These are phyloP conservation scores for Pythium utonaiense DNA, from an alignment of 352 stramenopile species.

Conservation along the genomic window DNA sequence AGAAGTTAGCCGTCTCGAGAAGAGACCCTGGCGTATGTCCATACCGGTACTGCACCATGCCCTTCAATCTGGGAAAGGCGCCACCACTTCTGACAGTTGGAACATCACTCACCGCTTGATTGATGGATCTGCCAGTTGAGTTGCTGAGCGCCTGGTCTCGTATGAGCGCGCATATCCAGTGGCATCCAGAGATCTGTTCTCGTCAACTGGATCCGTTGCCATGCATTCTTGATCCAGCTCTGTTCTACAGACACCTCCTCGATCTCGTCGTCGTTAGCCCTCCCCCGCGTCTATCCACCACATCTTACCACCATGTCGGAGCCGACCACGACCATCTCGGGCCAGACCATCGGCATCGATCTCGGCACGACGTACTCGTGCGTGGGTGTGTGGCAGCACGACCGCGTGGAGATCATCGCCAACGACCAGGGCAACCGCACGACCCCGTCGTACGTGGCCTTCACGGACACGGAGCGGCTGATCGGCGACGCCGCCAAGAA, in stretches of 20 bases:
- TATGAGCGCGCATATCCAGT: neutral
- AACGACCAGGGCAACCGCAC: constrained; percentile 98
- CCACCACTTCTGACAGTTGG: no score
- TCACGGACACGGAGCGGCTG: constrained; percentile 93
- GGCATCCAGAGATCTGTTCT: no score
- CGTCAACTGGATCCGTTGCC: no score
- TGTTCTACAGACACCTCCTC: no score
- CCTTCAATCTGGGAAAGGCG: no score
- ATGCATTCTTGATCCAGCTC: no score
- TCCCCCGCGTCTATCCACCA: no score
- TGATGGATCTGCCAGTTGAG: neutral
- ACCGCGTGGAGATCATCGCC: constrained; percentile 95
- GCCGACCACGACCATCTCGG: no score
- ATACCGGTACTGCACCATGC: no score
- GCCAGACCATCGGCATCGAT: constrained; percentile 93
- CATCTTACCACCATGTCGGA: neutral
- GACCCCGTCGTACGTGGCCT: constrained; percentile 97
- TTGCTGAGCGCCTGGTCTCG: neutral
- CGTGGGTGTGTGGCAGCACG: constrained; percentile 94
- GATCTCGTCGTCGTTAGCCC: neutral
- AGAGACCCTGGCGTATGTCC: no score
- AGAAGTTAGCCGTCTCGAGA: neutral
- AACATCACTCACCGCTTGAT: neutral
- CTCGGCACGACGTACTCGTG: constrained; percentile 96
- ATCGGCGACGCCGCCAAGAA: constrained; percentile 99